Conservation (phyloP, 495 filamentous ascomycete species). For the Aspergillus kassunensis region DNA sequence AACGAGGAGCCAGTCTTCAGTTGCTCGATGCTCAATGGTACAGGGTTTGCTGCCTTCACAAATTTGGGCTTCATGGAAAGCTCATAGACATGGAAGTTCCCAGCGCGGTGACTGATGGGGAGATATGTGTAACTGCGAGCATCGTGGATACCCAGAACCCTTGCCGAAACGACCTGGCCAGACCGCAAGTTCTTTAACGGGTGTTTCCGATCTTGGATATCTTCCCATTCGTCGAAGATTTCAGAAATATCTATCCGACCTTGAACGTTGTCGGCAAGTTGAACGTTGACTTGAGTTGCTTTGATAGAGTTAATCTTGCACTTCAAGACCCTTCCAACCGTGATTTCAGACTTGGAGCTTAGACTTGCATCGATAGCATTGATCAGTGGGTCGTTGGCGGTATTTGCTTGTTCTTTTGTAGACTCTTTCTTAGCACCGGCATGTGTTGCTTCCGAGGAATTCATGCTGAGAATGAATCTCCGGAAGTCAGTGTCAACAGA, state of each 20-base stretch:
- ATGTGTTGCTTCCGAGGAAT: slow-evolving; percentile 32
- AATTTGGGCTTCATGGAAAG: slow-evolving; percentile 78
- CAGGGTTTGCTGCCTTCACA: slow-evolving; percentile 49
- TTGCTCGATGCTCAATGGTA: slow-evolving; percentile 66
- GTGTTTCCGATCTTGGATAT: slow-evolving; percentile 74
- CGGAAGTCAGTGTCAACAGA: slow-evolving; percentile 56
- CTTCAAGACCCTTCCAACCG: slow-evolving; percentile 71
- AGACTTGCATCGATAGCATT: slow-evolving; percentile 70
- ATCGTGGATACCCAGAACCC: slow-evolving; percentile 84
- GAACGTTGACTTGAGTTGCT: slow-evolving; percentile 86
- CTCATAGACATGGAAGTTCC: slow-evolving; percentile 77
- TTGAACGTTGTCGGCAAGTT: slow-evolving; percentile 82
- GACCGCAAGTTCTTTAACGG: slow-evolving; percentile 69
- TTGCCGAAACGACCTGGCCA: slow-evolving; percentile 67
- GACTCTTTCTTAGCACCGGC: slow-evolving; percentile 28
- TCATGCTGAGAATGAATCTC: slow-evolving; percentile 63
- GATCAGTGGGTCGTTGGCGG: slow-evolving; percentile 35
- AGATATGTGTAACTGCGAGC: slow-evolving; percentile 86
- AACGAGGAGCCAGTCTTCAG: slow-evolving; percentile 64
- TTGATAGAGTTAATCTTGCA: slow-evolving; percentile 77
- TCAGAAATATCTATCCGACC: slow-evolving; percentile 90
- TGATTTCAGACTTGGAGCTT: slow-evolving; percentile 62
- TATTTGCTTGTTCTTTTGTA: slow-evolving; percentile 24
- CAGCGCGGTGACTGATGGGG: slow-evolving; percentile 78
- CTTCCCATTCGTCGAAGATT: slow-evolving; percentile 80